A percentile compares a stretch with the other conserved stretches of the same genome.
These are phyloP conservation scores for Cenchrus purpureus DNA, from an alignment of 176 grass and related monocot species.

Conservation along the genomic window DNA sequence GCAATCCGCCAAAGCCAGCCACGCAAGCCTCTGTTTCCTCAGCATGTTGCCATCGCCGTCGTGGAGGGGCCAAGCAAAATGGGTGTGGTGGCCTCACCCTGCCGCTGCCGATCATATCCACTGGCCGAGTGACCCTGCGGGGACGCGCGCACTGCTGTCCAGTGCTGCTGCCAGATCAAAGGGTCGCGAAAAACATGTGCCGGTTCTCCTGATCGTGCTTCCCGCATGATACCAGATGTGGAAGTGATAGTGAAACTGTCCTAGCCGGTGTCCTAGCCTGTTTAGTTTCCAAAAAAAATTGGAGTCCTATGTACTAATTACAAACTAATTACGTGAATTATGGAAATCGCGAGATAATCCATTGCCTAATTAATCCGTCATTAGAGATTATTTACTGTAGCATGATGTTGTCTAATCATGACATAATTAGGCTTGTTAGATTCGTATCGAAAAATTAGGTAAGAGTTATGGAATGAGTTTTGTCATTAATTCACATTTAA, in stretches of 20 bases:
- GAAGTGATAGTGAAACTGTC: not conserved
- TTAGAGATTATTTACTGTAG: too few relatives aligned
- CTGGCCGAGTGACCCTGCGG: not conserved
- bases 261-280: too few relatives aligned
- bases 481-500: too few relatives aligned
- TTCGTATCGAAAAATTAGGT: too few relatives aligned
- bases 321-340: too few relatives aligned
- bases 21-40: too few relatives aligned
- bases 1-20: not conserved
- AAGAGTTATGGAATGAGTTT: too few relatives aligned
- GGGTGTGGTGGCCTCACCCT: not conserved
- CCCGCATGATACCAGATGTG: not conserved
- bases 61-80: not conserved
- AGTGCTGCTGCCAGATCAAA: too few relatives aligned
- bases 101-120: slow-evolving; percentile 15
- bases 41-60: not conserved
- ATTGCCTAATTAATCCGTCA: not conserved
- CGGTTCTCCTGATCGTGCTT: not conserved
- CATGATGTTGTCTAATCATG: too few relatives aligned
- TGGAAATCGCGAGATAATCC: not conserved
- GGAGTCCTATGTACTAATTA: too few relatives aligned
- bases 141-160: not conserved
- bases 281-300: too few relatives aligned
- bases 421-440: too few relatives aligned
- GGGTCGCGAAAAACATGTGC: slow-evolving; percentile 22